These are phyloP conservation scores for Piper betle DNA, from an alignment of 164 flowering plant genomes.

Conservation along the genomic window DNA sequence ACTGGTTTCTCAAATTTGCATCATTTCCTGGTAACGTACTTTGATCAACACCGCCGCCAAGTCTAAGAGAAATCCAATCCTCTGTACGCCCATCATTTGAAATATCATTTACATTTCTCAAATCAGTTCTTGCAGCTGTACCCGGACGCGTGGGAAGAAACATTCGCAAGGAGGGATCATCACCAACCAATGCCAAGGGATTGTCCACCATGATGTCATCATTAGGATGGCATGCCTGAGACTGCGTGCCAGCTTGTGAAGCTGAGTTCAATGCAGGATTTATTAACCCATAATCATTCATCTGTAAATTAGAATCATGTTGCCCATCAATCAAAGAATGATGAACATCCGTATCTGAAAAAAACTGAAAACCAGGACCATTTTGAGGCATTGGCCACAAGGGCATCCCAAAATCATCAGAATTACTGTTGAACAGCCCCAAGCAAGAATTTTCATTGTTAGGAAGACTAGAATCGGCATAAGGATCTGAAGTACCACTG, in stretches of 20 bases:
- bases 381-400: conserved; percentile 53
- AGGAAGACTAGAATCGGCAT: conserved; percentile 38
- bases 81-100: conserved; percentile 49
- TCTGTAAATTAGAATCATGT: conserved; percentile 27
- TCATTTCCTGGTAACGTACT: conserved; percentile 27
- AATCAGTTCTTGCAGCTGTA: conserved; percentile 27
- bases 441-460: conserved; percentile 27
- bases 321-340: conserved; percentile 43
- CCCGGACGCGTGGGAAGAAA: conserved; percentile 80
- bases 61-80: conserved; percentile 90
- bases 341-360: conserved; percentile 55
- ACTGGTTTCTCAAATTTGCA: conserved; percentile 27
- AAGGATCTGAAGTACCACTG: conserved; percentile 37
- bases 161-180: conserved; percentile 79
- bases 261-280: conserved; percentile 26
- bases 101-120: conserved; percentile 39
- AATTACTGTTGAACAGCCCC: conserved; percentile 37
- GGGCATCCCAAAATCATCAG: conserved; percentile 53
- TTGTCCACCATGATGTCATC: conserved; percentile 53
- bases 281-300: conserved; percentile 46
- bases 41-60: conserved; percentile 48
- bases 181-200: conserved; percentile 54
- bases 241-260: conserved; percentile 24
- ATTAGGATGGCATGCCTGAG: conserved; percentile 30
- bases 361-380: conserved; percentile 51